Evolutionary conservation across 495 filamentous ascomycete genomes (phyloP).

Genomic region (Amniculicola lignicola): DNA sequence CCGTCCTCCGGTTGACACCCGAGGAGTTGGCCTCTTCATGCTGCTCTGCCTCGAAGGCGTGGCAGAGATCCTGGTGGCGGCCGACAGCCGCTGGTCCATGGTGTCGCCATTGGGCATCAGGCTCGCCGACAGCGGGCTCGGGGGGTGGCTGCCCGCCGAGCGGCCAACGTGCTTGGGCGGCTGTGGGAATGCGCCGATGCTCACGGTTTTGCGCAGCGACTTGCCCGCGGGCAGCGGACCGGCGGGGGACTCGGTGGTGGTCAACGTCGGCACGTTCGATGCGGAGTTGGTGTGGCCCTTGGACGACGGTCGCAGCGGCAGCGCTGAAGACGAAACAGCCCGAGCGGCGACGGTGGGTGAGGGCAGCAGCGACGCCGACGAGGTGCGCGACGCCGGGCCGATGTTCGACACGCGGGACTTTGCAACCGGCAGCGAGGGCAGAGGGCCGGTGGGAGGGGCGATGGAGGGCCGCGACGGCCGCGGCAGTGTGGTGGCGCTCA

Average conservation of each 20-base stretch:
- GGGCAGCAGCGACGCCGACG: slow-evolving; percentile 32
- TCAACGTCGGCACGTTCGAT: slow-evolving; percentile 36
- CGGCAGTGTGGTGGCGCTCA: slow-evolving; percentile 53
- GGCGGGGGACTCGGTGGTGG: slow-evolving; percentile 10
- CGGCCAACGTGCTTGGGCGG: slow-evolving; percentile 65
- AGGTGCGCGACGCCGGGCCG: slow-evolving; percentile 48
- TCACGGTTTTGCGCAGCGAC: slow-evolving; percentile 77
- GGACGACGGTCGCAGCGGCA: slow-evolving; percentile 16
- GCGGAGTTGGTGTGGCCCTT: slow-evolving; percentile 31
- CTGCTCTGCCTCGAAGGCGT: slow-evolving; percentile 41
- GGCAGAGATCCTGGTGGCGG: slow-evolving; percentile 14
- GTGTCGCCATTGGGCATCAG: slow-evolving; percentile 22
- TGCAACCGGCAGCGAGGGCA: slow-evolving; percentile 67
- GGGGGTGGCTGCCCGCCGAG: slow-evolving; percentile 53
- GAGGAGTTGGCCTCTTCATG: slow-evolving; percentile 27
- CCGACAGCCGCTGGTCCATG: slow-evolving; percentile 34
- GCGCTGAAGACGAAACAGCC: slow-evolving; percentile 32
- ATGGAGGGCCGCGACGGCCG: slow-evolving; percentile 59
- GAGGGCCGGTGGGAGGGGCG: slow-evolving; percentile 60
- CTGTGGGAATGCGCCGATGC: slow-evolving; percentile 89
- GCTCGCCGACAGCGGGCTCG: slow-evolving; percentile 57
- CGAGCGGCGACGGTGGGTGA: slow-evolving; percentile 21
- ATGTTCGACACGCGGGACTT: slow-evolving; percentile 64
- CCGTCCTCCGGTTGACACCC: slow-evolving; percentile 23
- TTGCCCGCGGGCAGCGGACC: slow-evolving; percentile 52